Base-by-base conservation (phyloP, 768 basidiomycete species). In the Kwoniella botswanensis region DNA sequence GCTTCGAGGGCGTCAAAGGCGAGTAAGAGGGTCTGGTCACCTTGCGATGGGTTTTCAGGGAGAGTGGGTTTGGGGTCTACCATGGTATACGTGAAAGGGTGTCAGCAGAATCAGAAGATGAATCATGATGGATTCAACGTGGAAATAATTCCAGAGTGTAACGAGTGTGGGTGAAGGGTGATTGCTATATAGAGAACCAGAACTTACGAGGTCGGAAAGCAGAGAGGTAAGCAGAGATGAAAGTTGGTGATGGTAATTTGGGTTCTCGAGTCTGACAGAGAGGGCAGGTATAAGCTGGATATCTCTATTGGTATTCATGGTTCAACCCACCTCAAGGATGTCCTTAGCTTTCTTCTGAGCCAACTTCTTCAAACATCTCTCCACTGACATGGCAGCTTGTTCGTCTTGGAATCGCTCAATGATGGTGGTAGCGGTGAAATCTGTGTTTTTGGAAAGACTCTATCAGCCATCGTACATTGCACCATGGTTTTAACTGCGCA, bases 391-490 rank as follows among this genome's bases (percentile, higher is more conserved):
- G 4, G 91, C 89, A 1, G 94, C 91, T 0, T 85, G 75, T 72
- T 92, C 89, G 79, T 95, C 93, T 80, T 90, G 87, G 89, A 98
- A 97, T 78, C 91, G 90, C 83, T 95, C 93, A 53, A 99, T 88
- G 74, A 99, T 96, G 17, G 95, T 94, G 0, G 92, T 90, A n/a
- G 96, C 93, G 0, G 96, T 98, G 86, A 90, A 98, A 83, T 99
- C 96, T 94, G 73, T 3, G 12, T 42, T 13, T 1, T 22, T 35
- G 11, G 35, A n/a, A 18, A 55, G 35, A 35, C 67, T 7, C 35
- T 35, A 35, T 35, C 35, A 35, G 35, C 35, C 35, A 35, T 35
- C 35, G 35, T 9, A 35, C 35, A 35, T 35, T 35, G 35, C 6
- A 35, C 4, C 35, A 35, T 5, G 35, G 35, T 35, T 35, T 35